Percentiles rank a stretch among this genome's conserved stretches.
Conservation (phyloP, 352 stramenopile genomes). For the Phytophthora kernoviae region DNA sequence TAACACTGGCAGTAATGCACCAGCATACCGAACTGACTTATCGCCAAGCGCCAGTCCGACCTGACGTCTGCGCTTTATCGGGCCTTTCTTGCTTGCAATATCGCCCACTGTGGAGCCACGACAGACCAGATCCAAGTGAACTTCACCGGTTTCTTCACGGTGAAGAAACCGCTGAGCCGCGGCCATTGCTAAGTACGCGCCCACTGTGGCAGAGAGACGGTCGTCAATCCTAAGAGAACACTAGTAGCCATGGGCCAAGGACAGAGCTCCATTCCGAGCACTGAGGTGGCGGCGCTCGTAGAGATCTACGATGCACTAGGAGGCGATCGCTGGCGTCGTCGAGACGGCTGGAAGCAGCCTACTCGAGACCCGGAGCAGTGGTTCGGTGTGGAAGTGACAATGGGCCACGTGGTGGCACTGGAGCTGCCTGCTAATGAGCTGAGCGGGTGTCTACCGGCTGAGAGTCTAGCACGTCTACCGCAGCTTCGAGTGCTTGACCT, state of each 20-base stretch:
- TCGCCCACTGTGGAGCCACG: neutral
- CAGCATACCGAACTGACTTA: conserved; percentile 9
- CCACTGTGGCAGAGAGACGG: conserved; percentile 20
- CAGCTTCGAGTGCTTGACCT: conserved; percentile 78
- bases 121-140: neutral
- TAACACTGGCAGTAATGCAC: conserved; percentile 17
- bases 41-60: conserved; percentile 1
- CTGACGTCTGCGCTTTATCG: conserved; percentile 1
- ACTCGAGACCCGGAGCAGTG: conserved; percentile 77
- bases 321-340: conserved; percentile 72
- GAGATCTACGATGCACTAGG: conserved; percentile 75
- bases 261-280: conserved; percentile 76
- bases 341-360: conserved; percentile 78
- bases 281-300: conserved; percentile 69
- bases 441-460: conserved; percentile 38
- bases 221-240: neutral
- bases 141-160: neutral
- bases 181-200: neutral
- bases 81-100: neutral
- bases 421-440: conserved; percentile 74
- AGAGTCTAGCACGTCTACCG: conserved; percentile 55
- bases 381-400: conserved; percentile 75
- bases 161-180: conserved; percentile 20
- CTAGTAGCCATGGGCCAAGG: conserved; percentile 63
- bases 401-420: conserved; percentile 78